Percentiles rank a stretch among this genome's conserved stretches.
phyloP scores from a whole-genome alignment of 1,139 yeast species.

The Pichia sp. region DNA sequence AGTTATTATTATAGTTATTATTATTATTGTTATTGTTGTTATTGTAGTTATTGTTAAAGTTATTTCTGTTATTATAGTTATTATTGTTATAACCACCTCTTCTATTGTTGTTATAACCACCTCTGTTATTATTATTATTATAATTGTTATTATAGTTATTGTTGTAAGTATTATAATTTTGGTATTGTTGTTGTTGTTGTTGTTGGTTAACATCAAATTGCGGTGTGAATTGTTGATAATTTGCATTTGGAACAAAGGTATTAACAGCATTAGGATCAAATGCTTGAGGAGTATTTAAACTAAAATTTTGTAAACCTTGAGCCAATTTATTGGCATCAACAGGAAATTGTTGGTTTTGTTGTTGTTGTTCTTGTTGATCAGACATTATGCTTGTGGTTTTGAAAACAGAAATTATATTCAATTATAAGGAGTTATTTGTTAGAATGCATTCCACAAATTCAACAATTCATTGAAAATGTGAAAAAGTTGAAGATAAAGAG shows the following conservation, averaged over 20 bases:
- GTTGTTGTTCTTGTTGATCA: slow-evolving; percentile 30
- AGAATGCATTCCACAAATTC: neutral
- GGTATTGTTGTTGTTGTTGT: slow-evolving; percentile 22
- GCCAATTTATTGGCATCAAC: slow-evolving; percentile 47
- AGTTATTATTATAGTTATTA: slow-evolving; percentile 6
- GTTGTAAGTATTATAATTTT: slow-evolving; percentile 18
- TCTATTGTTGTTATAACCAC: slow-evolving; percentile 8
- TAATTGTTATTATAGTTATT: neutral
- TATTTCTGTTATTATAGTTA: slow-evolving; percentile 11
- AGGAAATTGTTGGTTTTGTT: slow-evolving; percentile 21
- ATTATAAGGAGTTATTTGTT: no score
- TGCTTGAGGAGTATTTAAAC: slow-evolving; percentile 27
- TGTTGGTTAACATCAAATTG: slow-evolving; percentile 22
- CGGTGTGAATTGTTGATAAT: slow-evolving; percentile 27
- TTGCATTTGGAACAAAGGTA: slow-evolving; percentile 38
- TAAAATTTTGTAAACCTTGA: slow-evolving; percentile 45
- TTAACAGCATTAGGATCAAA: slow-evolving; percentile 39
- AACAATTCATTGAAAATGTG: neutral
- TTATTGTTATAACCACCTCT: slow-evolving; percentile 13
- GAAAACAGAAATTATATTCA: neutral
- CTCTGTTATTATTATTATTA: no score
- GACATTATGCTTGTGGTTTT: slow-evolving; percentile 33
- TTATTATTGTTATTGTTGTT: slow-evolving; percentile 8
- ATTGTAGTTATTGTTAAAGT: slow-evolving; percentile 17
- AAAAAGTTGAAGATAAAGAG: no score